Conservation (phyloP, 257 asterid genomes). For the Voacanga thouarsii region DNA sequence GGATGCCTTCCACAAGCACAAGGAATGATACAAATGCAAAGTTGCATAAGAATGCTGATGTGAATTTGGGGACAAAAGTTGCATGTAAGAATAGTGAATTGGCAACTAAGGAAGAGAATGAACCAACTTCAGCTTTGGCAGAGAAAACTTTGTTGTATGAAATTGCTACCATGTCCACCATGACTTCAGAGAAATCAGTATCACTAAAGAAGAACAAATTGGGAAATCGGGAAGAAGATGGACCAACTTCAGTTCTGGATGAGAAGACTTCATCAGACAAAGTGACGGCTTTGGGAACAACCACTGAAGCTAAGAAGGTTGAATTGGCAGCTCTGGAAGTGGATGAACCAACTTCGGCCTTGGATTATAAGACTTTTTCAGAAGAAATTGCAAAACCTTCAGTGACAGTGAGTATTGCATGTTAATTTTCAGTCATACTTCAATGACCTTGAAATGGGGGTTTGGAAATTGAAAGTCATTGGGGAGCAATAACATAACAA, state of each 20-base stretch:
- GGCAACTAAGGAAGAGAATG: constrained; percentile 3
- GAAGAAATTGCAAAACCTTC: constrained; percentile 17
- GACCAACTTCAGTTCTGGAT: neutral
- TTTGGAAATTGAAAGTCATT: neutral
- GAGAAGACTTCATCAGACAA: neutral
- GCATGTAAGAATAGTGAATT: neutral
- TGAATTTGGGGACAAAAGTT: neutral
- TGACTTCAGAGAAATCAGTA: neutral
- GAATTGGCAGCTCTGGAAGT: neutral
- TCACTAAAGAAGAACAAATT: neutral
- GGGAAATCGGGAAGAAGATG: neutral
- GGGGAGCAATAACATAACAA: neutral
- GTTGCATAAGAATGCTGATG: neutral
- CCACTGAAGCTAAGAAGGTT: neutral
- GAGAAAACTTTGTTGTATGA: neutral
- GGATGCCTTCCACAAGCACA: constrained; percentile 22
- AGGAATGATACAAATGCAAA: constrained; percentile 4
- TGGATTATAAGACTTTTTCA: neutral
- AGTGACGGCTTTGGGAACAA: neutral
- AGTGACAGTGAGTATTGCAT: constrained; percentile 10
- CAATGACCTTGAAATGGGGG: neutral
- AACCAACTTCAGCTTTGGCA: neutral
- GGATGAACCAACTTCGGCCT: constrained; percentile 1
- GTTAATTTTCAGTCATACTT: neutral
- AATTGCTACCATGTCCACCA: neutral